Evolutionary conservation across 495 filamentous ascomycete species (phyloP), one percentile per base, ranked within the genome.

Genomic region (Parathielavia hyrcaniae): DNA sequence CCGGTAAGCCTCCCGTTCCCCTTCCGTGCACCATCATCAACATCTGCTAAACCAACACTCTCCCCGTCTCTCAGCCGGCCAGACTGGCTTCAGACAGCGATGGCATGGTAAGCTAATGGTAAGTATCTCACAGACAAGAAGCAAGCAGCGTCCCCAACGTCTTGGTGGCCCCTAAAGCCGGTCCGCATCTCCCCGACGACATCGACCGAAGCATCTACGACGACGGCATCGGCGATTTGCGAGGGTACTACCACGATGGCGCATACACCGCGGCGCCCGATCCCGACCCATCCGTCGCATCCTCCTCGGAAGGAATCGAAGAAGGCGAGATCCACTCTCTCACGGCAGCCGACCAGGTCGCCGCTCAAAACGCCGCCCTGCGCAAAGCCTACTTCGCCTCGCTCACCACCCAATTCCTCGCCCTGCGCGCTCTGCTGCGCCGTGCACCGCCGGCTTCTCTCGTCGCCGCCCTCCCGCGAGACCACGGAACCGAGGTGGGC

Each of bases 121-220:
- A 59, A 63, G 45, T 55, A 51, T 71, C 71, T 64, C 64, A 64
- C 72, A 91, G 88, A 74, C 81, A 82, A 44, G 84, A 91, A 78
- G 88, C 88, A 20, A 84, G 77, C 55, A 69, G 75, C 9, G 79
- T 91, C n/a, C 88, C 88, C 0, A 73, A 81, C 39, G 74, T 91
- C 3, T 78, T 88, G 19, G 75, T 77, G 16, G 84, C 83, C 0
- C 75, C 79, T 38, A 77, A 75, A 64, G 66, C 73, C 55, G 78
- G 79, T 17, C 70, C 80, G 16, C 62, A 75, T 60, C 67, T 69
- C 67, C 67, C 61, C 26, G 66, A 71, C 23, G 23, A 36, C 43
- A 57, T 63, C 55, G 77, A 71, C 67, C 63, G 71, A 53, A 69
- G 70, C 57, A 69, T 77, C 64, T 74, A 77, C 66, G 59, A 71